These are phyloP conservation scores for Leptomonas pyrrhocoris DNA, from an alignment of 208 protist species.

Conservation along the genomic window DNA sequence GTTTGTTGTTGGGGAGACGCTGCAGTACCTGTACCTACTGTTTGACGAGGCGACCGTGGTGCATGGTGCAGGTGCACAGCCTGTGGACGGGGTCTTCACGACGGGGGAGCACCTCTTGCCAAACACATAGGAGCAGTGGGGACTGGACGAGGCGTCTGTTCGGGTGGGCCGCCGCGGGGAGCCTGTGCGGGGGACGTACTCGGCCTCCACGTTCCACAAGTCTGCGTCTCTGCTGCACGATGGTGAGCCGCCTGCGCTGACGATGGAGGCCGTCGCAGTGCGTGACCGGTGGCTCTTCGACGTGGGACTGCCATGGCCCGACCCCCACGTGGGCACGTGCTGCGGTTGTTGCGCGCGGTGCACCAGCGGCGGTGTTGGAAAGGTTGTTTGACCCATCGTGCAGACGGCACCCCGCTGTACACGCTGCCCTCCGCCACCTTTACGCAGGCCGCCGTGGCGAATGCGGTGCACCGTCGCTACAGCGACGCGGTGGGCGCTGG, in stretches of 20 bases:
- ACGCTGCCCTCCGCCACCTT: background rate
- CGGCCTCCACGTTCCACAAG: background rate
- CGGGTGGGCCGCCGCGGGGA: background rate
- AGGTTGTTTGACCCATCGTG: too few relatives aligned
- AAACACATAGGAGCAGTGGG: constrained; percentile 48
- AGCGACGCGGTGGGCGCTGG: background rate
- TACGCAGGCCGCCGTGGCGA: background rate
- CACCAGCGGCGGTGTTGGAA: background rate
- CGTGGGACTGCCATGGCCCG: background rate
- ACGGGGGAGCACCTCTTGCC: constrained; percentile 62
- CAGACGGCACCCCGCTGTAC: background rate
- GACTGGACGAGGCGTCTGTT: background rate
- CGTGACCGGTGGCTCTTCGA: background rate
- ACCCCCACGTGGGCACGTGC: background rate
- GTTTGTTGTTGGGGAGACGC: constrained; percentile 95
- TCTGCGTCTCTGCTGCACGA: background rate
- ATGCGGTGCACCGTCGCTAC: constrained; percentile 4
- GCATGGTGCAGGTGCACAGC: constrained; percentile 20
- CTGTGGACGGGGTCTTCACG: constrained; percentile 52
- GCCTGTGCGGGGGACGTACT: background rate
- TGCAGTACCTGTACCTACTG: constrained; percentile 96
- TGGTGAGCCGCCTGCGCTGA: background rate
- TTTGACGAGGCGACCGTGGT: constrained; percentile 73
- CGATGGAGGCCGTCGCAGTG: background rate
- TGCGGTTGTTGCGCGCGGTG: background rate